Base-by-base conservation (phyloP, 257 asterid genomes). In the Solanum pinnatisectum region DNA sequence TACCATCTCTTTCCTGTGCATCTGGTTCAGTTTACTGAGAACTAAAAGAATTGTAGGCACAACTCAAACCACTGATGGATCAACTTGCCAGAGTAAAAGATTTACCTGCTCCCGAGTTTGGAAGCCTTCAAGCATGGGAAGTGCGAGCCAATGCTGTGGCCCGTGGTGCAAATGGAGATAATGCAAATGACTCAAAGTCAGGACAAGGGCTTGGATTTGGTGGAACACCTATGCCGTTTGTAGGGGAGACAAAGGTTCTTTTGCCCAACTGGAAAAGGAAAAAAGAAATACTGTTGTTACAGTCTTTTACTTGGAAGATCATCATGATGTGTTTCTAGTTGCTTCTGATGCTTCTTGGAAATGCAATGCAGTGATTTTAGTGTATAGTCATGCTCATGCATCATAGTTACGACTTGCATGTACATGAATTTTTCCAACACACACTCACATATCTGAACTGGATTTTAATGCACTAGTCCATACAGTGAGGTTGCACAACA, bases 121-220 rank as follows among this genome's bases (percentile, higher is more conserved):
- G 98, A 90, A 94, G 87, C 88, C 99, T 97, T 91, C 97, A 93
- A 88, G 98, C 96, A 74, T 97, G 99, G 99, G 96, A 96, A 90
- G 90, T 93, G 87, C 93, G 93, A 88, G 96, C 94, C 88, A 93
- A 89, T 89, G 96, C 96, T 88, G 94, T 94, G 82, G 93, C 95
- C 74, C 92, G 94, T 86, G 93, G 91, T 89, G 94, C 89, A 88
- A 93, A 94, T 90, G 98, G 98, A 70, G 98, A 93, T 72, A 88
- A 88, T 90, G 87, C 88, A 77, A 90, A 91, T 79, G 98, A 94
- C 89, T 93, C 95, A 67, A 93, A 89, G 89, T 89, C 94, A 90
- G 67, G 92, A 32, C 89, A 90, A 85, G 98, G 98, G 46, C 91
- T 93, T 44, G 94, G 94, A 84, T 95, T 87, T 91, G 96, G 98